phyloP scores from a whole-genome alignment of 371 early-diverging fungal species.

The Rhizopus delemar region DNA sequence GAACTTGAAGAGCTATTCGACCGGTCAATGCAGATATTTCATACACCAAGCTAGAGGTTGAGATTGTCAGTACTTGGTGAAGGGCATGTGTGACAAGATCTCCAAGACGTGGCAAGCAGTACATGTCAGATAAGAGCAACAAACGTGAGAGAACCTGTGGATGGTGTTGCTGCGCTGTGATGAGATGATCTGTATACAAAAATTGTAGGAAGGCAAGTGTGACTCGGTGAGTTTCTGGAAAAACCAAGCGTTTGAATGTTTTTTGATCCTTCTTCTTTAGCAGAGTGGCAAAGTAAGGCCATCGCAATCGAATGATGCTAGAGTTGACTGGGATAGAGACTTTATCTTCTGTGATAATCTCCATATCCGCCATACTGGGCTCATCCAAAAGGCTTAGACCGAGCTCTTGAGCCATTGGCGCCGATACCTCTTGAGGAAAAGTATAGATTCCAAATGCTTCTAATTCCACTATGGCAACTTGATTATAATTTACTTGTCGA shows the following conservation, averaged over 20 bases:
- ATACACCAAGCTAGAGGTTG: constrained; percentile 71
- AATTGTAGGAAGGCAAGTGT: constrained; percentile 71
- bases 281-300: constrained; percentile 65
- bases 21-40: constrained; percentile 63
- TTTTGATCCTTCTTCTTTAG: constrained; percentile 27
- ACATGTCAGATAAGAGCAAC: constrained; percentile 64
- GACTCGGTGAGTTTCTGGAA: constrained; percentile 67
- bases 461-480: constrained; percentile 69
- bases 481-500: constrained; percentile 76
- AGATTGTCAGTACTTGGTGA: constrained; percentile 65
- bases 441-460: constrained; percentile 76
- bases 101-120: constrained; percentile 57
- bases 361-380: constrained; percentile 68
- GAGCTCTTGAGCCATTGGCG: constrained; percentile 56
- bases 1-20: constrained; percentile 62
- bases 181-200: constrained; percentile 74
- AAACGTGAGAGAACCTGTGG: constrained; percentile 66
- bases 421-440: constrained; percentile 54
- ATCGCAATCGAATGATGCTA: constrained; percentile 62
- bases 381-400: constrained; percentile 69
- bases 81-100: constrained; percentile 66
- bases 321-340: constrained; percentile 69
- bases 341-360: constrained; percentile 62
- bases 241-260: constrained; percentile 38
- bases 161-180: constrained; percentile 64